These are phyloP conservation scores for Fusarium palustre DNA, from an alignment of 2,329 filamentous ascomycete species.

Conservation along the genomic window DNA sequence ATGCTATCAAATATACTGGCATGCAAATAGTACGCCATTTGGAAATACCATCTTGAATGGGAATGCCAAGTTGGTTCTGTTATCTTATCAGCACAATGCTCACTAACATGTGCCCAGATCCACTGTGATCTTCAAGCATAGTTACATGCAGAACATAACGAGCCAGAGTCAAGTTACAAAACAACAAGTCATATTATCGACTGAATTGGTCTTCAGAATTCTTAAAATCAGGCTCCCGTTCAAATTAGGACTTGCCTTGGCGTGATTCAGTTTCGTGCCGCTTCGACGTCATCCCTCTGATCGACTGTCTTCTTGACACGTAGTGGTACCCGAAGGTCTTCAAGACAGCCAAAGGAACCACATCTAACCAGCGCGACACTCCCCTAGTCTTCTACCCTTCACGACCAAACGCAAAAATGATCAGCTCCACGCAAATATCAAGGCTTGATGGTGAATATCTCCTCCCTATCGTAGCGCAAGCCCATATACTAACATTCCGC, in stretches of 20 bases:
- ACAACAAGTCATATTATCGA: background rate
- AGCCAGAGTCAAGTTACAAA: constrained; percentile 2
- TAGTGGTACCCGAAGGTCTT: constrained; percentile 27
- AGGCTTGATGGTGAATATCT: constrained; percentile 80
- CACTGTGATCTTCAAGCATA: constrained; percentile 23
- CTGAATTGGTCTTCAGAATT: background rate
- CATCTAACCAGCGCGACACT: constrained; percentile 14
- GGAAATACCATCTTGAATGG: constrained; percentile 12
- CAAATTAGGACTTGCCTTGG: background rate
- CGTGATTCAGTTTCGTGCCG: constrained; percentile 17
- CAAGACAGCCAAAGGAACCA: constrained; percentile 23
- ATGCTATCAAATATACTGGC: background rate
- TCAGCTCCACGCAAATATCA: constrained; percentile 92
- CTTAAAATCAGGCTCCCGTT: background rate
- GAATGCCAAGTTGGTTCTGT: constrained; percentile 24
- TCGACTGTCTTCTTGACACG: constrained; percentile 46
- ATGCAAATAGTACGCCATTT: background rate
- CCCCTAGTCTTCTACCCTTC: background rate
- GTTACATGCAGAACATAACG: constrained; percentile 3
- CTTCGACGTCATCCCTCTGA: constrained; percentile 31
- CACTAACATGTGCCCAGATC: constrained; percentile 30
- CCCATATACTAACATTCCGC: constrained; percentile 33
- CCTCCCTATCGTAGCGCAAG: constrained; percentile 1
- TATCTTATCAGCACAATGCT: constrained; percentile 46
- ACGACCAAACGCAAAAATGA: constrained; percentile 65